phyloP scores from a whole-genome alignment of 495 filamentous ascomycete species.

The Penicillium antarcticum region DNA sequence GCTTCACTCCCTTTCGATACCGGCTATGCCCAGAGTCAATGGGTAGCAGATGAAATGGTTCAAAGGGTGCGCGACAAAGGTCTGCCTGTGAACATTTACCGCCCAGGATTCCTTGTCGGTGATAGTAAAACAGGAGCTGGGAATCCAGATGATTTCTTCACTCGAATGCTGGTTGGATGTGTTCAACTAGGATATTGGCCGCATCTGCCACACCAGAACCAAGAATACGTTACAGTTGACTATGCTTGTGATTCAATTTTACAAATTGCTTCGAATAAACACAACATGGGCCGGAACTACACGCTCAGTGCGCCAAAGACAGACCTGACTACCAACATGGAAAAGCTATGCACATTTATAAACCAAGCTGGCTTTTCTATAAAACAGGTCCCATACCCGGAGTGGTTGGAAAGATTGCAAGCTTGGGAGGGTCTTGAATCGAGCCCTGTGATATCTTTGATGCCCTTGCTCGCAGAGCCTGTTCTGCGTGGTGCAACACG shows the following conservation, averaged over 20 bases:
- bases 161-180: constrained; percentile 16
- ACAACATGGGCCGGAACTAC: constrained; percentile 9
- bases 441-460: constrained; percentile 2
- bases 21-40: constrained; percentile 23
- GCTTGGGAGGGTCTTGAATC: background rate
- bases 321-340: background rate
- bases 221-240: constrained; percentile 17
- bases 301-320: constrained; percentile 4
- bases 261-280: constrained; percentile 12
- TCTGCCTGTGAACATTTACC: constrained; percentile 19
- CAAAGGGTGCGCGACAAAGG: constrained; percentile 9
- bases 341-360: constrained; percentile 2
- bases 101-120: constrained; percentile 22
- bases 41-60: constrained; percentile 19
- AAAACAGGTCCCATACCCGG: constrained; percentile 4
- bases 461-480: constrained; percentile 11
- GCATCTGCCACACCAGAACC: constrained; percentile 5
- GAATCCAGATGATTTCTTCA: constrained; percentile 26
- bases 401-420: constrained; percentile 7
- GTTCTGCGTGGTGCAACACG: constrained; percentile 4
- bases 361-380: constrained; percentile 8
- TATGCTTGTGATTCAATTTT: constrained; percentile 13
- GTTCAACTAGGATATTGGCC: constrained; percentile 17
- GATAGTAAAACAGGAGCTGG: constrained; percentile 10
- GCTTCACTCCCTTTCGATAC: constrained; percentile 11